Percentiles rank a stretch among this genome's conserved stretches.
Conservation (phyloP, 768 basidiomycete species). For the Royoungia palumana region DNA sequence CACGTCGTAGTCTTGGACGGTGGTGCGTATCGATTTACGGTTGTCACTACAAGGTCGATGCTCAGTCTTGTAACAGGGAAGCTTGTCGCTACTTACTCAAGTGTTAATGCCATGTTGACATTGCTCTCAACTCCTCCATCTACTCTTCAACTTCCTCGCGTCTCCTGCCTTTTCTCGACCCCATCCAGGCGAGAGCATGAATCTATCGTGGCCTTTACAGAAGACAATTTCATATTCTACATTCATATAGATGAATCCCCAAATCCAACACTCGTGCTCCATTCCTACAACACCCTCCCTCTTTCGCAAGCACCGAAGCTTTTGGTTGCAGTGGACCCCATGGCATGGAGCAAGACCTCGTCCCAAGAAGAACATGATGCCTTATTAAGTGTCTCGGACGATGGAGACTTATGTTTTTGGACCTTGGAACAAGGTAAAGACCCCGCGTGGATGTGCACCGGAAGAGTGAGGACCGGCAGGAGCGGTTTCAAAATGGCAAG, state of each 20-base stretch:
- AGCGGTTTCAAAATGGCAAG: conserved; percentile 64
- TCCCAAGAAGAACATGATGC: conserved; percentile 61
- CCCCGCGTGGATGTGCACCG: conserved; percentile 61
- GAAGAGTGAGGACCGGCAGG: conserved; percentile 70
- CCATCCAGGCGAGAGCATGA: conserved; percentile 52
- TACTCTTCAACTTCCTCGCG: conserved; percentile 43
- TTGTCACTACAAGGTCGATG: background rate
- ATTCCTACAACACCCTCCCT: conserved; percentile 53
- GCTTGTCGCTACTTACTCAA: conserved; percentile 58
- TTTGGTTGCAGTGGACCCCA: conserved; percentile 81
- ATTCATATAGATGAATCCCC: conserved; percentile 41
- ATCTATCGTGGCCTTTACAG: conserved; percentile 64
- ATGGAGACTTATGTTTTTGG: conserved; percentile 89
- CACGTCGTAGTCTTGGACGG: conserved; percentile 67
- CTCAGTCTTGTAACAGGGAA: conserved; percentile 38
- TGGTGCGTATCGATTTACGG: conserved; percentile 40
- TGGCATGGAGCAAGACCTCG: conserved; percentile 66
- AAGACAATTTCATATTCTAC: conserved; percentile 56
- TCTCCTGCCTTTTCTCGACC: conserved; percentile 63
- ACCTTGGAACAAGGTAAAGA: conserved; percentile 45
- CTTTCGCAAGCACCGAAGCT: conserved; percentile 43
- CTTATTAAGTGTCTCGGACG: conserved; percentile 70
- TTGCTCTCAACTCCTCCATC: conserved; percentile 49
- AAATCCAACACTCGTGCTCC: conserved; percentile 40
- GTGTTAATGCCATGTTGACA: conserved; percentile 43